Percentiles rank a stretch among this genome's conserved stretches.
phyloP scores from a whole-genome alignment of 192 early-diverging fungal genomes.

The Dissophora ornata region DNA sequence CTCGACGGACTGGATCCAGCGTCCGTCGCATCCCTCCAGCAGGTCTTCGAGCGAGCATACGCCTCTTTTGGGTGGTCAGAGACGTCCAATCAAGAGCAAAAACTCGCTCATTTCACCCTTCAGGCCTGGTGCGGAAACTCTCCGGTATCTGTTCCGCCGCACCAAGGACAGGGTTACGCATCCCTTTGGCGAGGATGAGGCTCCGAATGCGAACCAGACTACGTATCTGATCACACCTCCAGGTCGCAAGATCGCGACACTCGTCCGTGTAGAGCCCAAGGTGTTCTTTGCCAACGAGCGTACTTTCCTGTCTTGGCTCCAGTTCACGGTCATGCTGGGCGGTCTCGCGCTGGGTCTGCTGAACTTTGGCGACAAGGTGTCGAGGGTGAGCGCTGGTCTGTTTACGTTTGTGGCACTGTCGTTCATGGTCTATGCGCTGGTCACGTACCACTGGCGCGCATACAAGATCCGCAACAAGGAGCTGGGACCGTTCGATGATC shows the following conservation, averaged over 20 bases:
- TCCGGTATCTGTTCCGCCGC: constrained; percentile 49
- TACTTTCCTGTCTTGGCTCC: constrained; percentile 90
- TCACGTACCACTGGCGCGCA: constrained; percentile 83
- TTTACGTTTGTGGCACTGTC: constrained; percentile 79
- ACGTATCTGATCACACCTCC: constrained; percentile 44
- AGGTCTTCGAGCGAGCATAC: constrained; percentile 48
- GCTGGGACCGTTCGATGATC: constrained; percentile 83
- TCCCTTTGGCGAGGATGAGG: constrained; percentile 27
- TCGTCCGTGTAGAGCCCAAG: constrained; percentile 85
- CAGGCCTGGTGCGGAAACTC: constrained; percentile 52
- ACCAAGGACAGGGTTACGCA: constrained; percentile 31
- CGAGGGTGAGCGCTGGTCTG: constrained; percentile 73
- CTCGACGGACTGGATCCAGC: constrained; percentile 44
- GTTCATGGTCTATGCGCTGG: constrained; percentile 84
- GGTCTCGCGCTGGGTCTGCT: constrained; percentile 78
- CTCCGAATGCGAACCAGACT: constrained; percentile 12
- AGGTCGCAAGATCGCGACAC: constrained; percentile 68
- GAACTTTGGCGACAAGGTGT: constrained; percentile 83
- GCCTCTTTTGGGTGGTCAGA: constrained; percentile 29
- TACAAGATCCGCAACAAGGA: constrained; percentile 80
- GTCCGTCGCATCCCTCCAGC: constrained; percentile 23
- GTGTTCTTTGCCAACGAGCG: constrained; percentile 96
- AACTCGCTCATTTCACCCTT: constrained; percentile 48
- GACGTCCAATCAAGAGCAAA: constrained; percentile 18
- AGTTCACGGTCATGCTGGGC: constrained; percentile 79